These are phyloP conservation scores for Nicotiana obtusifolia DNA, from an alignment of 257 asterid species.

Conservation along the genomic window DNA sequence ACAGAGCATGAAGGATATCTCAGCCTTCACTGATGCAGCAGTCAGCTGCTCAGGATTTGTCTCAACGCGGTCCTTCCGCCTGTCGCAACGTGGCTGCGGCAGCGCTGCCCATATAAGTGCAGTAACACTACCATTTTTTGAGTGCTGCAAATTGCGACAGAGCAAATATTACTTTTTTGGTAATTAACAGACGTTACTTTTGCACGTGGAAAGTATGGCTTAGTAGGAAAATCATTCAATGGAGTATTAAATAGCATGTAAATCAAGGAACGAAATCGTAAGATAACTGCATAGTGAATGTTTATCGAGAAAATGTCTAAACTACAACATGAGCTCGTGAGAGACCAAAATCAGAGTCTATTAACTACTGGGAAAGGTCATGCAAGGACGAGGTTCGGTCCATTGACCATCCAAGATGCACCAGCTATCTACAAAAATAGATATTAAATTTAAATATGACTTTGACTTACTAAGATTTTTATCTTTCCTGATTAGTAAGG, in stretches of 20 bases:
- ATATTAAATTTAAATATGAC: background rate
- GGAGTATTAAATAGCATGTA: background rate
- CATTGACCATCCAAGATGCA: background rate
- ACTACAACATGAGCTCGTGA: background rate
- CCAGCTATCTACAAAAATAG: background rate
- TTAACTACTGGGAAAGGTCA: background rate
- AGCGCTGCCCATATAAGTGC: conserved; percentile 98
- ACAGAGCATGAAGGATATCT: conserved; percentile 67
- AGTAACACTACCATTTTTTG: conserved; percentile 60
- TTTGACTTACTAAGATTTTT: background rate
- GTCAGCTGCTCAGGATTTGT: conserved; percentile 99
- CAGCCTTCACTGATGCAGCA: conserved; percentile 94
- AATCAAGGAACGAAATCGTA: background rate
- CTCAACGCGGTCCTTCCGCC: conserved; percentile 94
- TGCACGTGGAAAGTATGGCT: background rate
- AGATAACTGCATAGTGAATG: background rate
- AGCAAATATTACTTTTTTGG: conserved; percentile 5
- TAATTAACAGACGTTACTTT: conserved; percentile 2
- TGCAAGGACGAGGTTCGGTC: background rate
- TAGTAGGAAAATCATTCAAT: background rate
- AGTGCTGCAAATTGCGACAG: conserved; percentile 41
- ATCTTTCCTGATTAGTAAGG: background rate
- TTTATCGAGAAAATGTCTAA: background rate
- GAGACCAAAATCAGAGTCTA: background rate
- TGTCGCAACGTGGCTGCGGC: conserved; percentile 97